Percentiles rank a stretch among this genome's conserved stretches.
phyloP scores from a whole-genome alignment of 192 early-diverging fungal genomes.

The Coemansia sp. region DNA sequence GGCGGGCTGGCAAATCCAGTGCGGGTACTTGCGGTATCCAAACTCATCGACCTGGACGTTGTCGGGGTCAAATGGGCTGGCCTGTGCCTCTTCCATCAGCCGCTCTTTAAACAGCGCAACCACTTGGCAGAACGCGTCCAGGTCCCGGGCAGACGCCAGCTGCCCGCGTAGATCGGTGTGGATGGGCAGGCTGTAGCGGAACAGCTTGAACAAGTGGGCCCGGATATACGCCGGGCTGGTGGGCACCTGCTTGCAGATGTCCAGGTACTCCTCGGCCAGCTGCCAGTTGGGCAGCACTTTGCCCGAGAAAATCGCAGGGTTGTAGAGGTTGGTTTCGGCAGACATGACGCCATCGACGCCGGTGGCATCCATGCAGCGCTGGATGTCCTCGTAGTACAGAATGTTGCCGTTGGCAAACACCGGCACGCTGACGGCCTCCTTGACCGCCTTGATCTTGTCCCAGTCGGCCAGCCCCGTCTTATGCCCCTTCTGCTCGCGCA shows the following conservation, averaged over 20 bases:
- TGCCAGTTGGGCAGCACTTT: slow-evolving; percentile 67
- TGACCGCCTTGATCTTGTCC: slow-evolving; percentile 85
- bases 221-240: slow-evolving; percentile 71
- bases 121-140: slow-evolving; percentile 59
- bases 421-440: slow-evolving; percentile 79
- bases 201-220: slow-evolving; percentile 93
- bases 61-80: slow-evolving; percentile 25
- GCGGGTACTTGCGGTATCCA: slow-evolving; percentile 57
- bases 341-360: slow-evolving; percentile 94
- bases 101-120: slow-evolving; percentile 53
- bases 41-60: slow-evolving; percentile 30
- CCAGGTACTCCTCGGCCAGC: slow-evolving; percentile 84
- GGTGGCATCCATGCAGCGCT: slow-evolving; percentile 77
- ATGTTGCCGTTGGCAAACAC: slow-evolving; percentile 99
- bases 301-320: slow-evolving; percentile 82
- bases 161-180: slow-evolving; percentile 78
- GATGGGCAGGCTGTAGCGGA: slow-evolving; percentile 67
- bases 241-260: slow-evolving; percentile 68
- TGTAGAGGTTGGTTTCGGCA: slow-evolving; percentile 81
- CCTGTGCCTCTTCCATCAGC: slow-evolving; percentile 21
- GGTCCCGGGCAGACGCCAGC: slow-evolving; percentile 59
- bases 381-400: slow-evolving; percentile 85
- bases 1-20: slow-evolving; percentile 63
- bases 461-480: slow-evolving; percentile 95
- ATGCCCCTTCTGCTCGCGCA: slow-evolving; percentile 95